Base-by-base conservation (phyloP, 2,329 filamentous ascomycete species). In the Setomelanomma holmii region DNA sequence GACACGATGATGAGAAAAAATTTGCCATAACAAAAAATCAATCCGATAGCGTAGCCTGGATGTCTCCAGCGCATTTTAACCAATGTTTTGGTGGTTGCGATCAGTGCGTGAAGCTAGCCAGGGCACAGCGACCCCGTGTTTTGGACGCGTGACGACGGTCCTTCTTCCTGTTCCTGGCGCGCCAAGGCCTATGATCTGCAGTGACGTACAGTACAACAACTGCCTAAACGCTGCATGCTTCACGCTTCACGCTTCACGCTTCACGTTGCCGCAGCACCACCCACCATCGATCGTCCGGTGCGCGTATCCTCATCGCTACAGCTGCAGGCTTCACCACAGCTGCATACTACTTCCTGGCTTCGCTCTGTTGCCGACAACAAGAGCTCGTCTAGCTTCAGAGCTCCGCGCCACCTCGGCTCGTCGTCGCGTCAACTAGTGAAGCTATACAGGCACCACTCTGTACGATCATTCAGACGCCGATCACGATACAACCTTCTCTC, bases 181-280 rank as follows among this genome's bases (percentile, higher is more conserved):
- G 52, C 52, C 33, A 54, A 45, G 51, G 45, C 50, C 51, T 49
- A 23, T 45, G 44, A 16, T 16, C 23, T 24, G 5, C 21, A 19
- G 53, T 66, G 63, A 66, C 61, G 63, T 63, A 53, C 23, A 40
- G 51, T 53, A 53, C 53, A 55, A 40, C 54, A 30, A 19, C 39
- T 41, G 39, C 21, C 40, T 42, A 49, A 39, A 47, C 39, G 50
- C 60, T 45, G 47, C 58, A n/a, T n/a, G 27, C 27, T 30, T 6
- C 27, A 56, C 49, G 23, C 45, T 36, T 48, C 52, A 43, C 46
- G 27, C 27, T 30, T 6, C 27, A 56, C 49, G 23, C 45, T 36
- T 48, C 52, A 43, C 46, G 43, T 23, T 27, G 33, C 16, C 12
- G 27, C 44, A 10, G 24, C 40, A 14, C 10, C 20, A 42, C 46